Evolutionary conservation across 805 yeast genomes (phyloP), one percentile per base, ranked within the genome.

Genomic region (Pichia phayaonensis): DNA sequence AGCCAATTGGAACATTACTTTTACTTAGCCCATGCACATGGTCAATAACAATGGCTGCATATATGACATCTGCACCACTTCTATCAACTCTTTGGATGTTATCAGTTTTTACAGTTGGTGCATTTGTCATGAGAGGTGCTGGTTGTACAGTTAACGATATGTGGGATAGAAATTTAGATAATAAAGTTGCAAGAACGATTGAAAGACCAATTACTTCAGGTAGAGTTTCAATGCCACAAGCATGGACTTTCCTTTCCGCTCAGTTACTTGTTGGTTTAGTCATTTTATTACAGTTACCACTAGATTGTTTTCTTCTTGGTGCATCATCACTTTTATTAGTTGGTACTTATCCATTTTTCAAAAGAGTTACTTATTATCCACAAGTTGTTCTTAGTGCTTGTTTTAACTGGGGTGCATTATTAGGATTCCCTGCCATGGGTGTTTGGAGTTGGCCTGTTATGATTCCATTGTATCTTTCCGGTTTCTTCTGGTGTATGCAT

Each of bases 351-450:
- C 99, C 99, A 1, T 71, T 92, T 44, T 94, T 94, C 72, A 94
- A 94, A 64, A 74, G 99, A 61, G 85, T 92, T 65, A 94, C 99
- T 0, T 89, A 92, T 65, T 94, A 92, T 65, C 99, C 99, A 16
- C 99, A 94, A 66, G 80, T 80, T 16, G 81, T 80, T 57, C 74
- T 95, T 13, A 79, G 95, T 39, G 73, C 84, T 12, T 86, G 95
- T 61, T 94, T 88, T 67, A 84, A 87, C 54, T 94, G 99, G 98
- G 98, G 96, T 38, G 88, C 96, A 16, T 63, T 94, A 40, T 68
- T 94, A 29, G 99, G 98, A 0, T 92, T 87, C 68, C 97, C 99
- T 10, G 98, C 98, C 1, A 87, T 94, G 80, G 96, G 95, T 0
- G 80, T 92, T 4, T 77, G 92, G 77, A 78, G 84, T 59, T 74